Percentiles rank a stretch among this genome's conserved stretches.
phyloP scores from a whole-genome alignment of 2,329 filamentous ascomycete species.

The Verticillium alfalfae region DNA sequence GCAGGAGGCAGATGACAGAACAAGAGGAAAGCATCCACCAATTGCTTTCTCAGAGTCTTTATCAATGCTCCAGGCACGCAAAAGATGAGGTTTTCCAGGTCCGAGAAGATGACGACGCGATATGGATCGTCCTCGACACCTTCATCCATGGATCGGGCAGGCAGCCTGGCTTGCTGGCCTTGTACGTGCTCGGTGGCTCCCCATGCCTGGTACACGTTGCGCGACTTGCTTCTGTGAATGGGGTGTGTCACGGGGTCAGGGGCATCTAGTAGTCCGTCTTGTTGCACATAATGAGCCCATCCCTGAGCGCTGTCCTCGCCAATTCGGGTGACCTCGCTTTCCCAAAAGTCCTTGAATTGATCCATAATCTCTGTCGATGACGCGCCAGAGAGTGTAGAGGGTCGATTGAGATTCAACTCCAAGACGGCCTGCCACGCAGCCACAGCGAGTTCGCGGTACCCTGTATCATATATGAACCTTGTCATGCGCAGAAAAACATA shows the following conservation, averaged over 20 bases:
- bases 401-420: constrained; percentile 63
- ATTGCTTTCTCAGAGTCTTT: constrained; percentile 27
- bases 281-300: constrained; percentile 55
- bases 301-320: constrained; percentile 69
- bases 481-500: constrained; percentile 75
- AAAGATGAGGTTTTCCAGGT: constrained; percentile 62
- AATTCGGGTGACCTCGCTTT: constrained; percentile 72
- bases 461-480: constrained; percentile 67
- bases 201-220: constrained; percentile 47
- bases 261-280: constrained; percentile 27
- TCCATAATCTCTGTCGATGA: constrained; percentile 16
- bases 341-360: constrained; percentile 74
- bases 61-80: constrained; percentile 34
- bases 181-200: constrained; percentile 46
- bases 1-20: constrained; percentile 61
- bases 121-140: constrained; percentile 75
- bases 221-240: constrained; percentile 16
- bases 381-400: constrained; percentile 23
- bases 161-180: constrained; percentile 45
- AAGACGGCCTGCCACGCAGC: constrained; percentile 80
- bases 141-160: constrained; percentile 71
- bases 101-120: constrained; percentile 72
- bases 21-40: constrained; percentile 66
- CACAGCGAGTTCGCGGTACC: constrained; percentile 70
- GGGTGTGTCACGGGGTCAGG: constrained; percentile 29